phyloP scores from a whole-genome alignment of 1,284 basidiomycete genomes.

The Pisolithus thermaeus region DNA sequence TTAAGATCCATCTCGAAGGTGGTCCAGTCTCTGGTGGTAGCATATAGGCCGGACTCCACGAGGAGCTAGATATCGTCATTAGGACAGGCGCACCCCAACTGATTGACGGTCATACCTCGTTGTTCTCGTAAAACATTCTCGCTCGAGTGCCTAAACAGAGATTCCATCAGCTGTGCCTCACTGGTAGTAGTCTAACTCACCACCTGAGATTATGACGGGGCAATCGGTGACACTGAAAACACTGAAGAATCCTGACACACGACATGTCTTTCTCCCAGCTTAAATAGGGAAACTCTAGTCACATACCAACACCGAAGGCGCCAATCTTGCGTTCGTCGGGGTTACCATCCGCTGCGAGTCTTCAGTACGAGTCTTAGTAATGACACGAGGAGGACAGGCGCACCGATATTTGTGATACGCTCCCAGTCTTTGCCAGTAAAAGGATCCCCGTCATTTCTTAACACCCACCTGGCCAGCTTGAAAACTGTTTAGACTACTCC shows the following conservation, averaged over 20 bases:
- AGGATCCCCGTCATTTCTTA: slow-evolving; percentile 80
- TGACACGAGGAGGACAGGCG: slow-evolving; percentile 12
- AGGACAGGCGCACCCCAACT: not conserved
- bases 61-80: slow-evolving; percentile 40
- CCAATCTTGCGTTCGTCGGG: slow-evolving; percentile 82
- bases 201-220: slow-evolving; percentile 85
- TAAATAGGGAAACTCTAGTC: not conserved
- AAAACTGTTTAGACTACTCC: not conserved
- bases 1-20: slow-evolving; percentile 85
- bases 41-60: slow-evolving; percentile 50
- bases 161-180: not conserved
- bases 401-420: slow-evolving; percentile 81
- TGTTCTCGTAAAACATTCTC: slow-evolving; percentile 91
- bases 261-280: not conserved
- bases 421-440: slow-evolving; percentile 84
- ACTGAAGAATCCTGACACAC: slow-evolving; percentile 62
- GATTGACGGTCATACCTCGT: slow-evolving; percentile 39
- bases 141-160: slow-evolving; percentile 67
- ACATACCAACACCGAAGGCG: slow-evolving; percentile 75
- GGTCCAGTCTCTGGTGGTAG: slow-evolving; percentile 56
- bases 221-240: slow-evolving; percentile 83
- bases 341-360: slow-evolving; percentile 65
- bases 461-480: slow-evolving; percentile 67
- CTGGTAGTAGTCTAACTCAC: slow-evolving; percentile 29
- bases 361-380: not conserved